Evolutionary conservation across 768 basidiomycete species (phyloP), one percentile per base, ranked within the genome.

Genomic region (Russula sp.): DNA sequence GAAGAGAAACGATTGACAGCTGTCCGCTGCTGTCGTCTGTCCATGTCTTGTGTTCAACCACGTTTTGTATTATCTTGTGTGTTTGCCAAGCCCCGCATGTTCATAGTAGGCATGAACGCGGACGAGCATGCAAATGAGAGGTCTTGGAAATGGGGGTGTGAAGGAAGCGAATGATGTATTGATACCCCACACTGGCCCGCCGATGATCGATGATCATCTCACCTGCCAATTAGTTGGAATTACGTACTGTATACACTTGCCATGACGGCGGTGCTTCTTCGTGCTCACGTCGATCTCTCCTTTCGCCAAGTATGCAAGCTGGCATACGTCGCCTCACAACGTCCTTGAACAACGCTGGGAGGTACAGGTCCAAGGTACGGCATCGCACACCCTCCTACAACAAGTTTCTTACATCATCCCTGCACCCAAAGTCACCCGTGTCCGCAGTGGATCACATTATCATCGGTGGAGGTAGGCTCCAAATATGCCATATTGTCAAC

Each of bases 371-470:
- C 75, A 89, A 86, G 83, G 89, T 83, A 36, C 36, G 55, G n/a
- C 62, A 71, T 66, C 62, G 72, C 67, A 13, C 16, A 24, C 48
- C 30, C 16, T 49, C 32, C 11, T 48, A 2, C 16, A 20, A 2
- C 16, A 20, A 13, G 36, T 26, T 51, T 26, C 38, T 16, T 11
- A n/a, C n/a, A 40, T 40, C 52, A 52, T 58, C 54, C 51, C 44
- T n/a, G 34, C 20, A 30, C 53, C 28, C 36, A 0, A 55, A 90
- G 84, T 74, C 76, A 18, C 92, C 94, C 5, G 87, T 91, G 67
- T 80, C 77, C 38, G 79, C 77, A 1, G 85, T 95, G 34, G 96
- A 98, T 72, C 87, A 90, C 73, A 77, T 97, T 26, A 83, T 98
- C 18, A 79, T 98, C 26, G 96, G 96, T 13, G 96, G 88, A 77